Percentiles rank a stretch among this genome's conserved stretches.
phyloP scores from a whole-genome alignment of 2,329 filamentous ascomycete genomes.

The Fusarium dlaminii region DNA sequence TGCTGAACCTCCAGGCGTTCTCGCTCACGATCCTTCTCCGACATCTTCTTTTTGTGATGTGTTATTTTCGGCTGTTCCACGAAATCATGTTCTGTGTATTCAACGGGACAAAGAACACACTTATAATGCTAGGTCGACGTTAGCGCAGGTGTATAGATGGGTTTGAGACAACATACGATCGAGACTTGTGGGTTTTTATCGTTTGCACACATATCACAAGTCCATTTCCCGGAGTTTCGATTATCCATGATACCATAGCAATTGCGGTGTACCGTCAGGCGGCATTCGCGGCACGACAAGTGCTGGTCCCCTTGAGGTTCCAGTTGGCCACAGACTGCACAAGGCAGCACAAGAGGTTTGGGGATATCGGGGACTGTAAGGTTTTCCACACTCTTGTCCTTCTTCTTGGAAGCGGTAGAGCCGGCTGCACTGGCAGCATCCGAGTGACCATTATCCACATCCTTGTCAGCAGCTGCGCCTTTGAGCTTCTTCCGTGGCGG shows the following conservation, averaged over 20 bases:
- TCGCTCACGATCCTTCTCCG: conserved; percentile 88
- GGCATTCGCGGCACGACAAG: conserved; percentile 85
- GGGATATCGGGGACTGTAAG: conserved; percentile 79
- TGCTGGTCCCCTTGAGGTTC: conserved; percentile 78
- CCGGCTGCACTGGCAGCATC: conserved; percentile 56
- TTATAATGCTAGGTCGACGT: conserved; percentile 74
- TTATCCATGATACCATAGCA: conserved; percentile 89
- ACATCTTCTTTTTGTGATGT: conserved; percentile 81
- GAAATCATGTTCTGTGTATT: conserved; percentile 82
- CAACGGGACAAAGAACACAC: conserved; percentile 90
- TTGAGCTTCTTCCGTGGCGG: conserved; percentile 75
- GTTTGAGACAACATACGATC: conserved; percentile 68
- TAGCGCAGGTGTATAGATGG: conserved; percentile 42
- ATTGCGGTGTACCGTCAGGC: conserved; percentile 87
- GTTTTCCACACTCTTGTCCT: conserved; percentile 64
- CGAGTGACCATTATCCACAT: conserved; percentile 57
- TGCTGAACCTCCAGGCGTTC: conserved; percentile 88
- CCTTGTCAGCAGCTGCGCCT: conserved; percentile 59
- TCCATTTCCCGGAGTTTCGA: conserved; percentile 81
- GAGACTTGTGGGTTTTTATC: conserved; percentile 92
- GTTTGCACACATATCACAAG: conserved; percentile 95
- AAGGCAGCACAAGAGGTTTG: conserved; percentile 81
- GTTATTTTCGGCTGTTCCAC: conserved; percentile 71
- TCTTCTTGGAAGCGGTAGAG: conserved; percentile 61
- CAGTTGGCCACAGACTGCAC: conserved; percentile 81